Conservation (phyloP, 306 rosid species). For the Prosopis cineraria region DNA sequence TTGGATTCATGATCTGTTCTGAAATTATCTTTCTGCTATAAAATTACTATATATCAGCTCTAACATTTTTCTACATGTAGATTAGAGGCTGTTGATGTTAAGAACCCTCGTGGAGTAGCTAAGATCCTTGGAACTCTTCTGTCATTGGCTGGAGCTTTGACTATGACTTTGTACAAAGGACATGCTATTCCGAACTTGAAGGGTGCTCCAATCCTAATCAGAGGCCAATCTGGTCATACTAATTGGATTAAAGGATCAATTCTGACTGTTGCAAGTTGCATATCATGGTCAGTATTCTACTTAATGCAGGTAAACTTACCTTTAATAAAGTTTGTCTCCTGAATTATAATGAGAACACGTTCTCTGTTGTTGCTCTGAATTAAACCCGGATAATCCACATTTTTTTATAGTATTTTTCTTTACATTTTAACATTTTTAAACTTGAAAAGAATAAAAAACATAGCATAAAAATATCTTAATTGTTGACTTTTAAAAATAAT, state of each 20-base stretch:
- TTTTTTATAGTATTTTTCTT: too few species aligned
- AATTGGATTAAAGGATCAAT: conserved; percentile 50
- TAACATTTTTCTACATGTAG: too few species aligned
- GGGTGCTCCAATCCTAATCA: conserved; percentile 35
- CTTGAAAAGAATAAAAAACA: too few species aligned
- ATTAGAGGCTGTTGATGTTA: conserved; percentile 43
- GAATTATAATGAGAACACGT: too few species aligned
- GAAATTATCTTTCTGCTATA: neutral
- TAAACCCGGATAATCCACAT: too few species aligned
- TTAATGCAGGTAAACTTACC: conserved; percentile 45
- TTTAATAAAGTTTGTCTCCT: neutral
- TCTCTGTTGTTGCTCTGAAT: too few species aligned
- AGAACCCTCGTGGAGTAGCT: conserved; percentile 45
- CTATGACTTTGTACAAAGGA: conserved; percentile 43
- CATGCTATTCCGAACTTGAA: conserved; percentile 37
- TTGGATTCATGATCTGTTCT: neutral
- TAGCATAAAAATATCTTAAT: too few species aligned
- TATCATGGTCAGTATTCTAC: conserved; percentile 54
- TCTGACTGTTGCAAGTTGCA: conserved; percentile 47
- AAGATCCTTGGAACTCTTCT: conserved; percentile 45
- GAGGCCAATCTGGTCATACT: conserved; percentile 29
- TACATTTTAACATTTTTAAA: too few species aligned
- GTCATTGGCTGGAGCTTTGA: conserved; percentile 42
- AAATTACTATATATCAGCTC: too few species aligned
- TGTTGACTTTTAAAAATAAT: too few species aligned